A percentile compares a stretch with the other conserved stretches of the same genome.
These are phyloP conservation scores for Athelia sp. DNA, from an alignment of 1,284 basidiomycete genomes.

Conservation along the genomic window DNA sequence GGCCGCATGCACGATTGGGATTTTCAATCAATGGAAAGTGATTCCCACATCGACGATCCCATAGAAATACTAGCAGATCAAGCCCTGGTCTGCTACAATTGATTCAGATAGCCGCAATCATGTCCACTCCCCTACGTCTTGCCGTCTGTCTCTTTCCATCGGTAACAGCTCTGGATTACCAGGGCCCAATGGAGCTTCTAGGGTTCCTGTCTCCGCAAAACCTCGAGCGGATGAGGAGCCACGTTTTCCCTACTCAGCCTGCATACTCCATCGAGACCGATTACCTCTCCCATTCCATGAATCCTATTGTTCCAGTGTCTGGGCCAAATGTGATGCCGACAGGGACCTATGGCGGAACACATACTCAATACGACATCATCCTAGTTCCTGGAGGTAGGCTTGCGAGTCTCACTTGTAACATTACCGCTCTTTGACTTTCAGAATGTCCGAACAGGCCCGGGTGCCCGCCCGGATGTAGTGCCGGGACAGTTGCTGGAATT, in stretches of 20 bases:
- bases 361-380: slow-evolving; percentile 17
- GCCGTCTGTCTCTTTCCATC: slow-evolving; percentile 24
- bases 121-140: slow-evolving; percentile 13
- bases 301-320: slow-evolving; percentile 10
- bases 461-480: too few species aligned
- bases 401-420: too few species aligned
- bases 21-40: too few species aligned
- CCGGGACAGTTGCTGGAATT: too few species aligned
- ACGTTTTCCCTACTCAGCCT: slow-evolving; percentile 1
- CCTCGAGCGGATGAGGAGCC: not conserved
- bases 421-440: too few species aligned
- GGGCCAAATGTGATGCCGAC: slow-evolving; percentile 14
- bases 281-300: slow-evolving; percentile 15
- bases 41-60: too few species aligned
- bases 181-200: slow-evolving; percentile 26
- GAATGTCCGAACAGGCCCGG: too few species aligned
- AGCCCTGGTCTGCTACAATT: too few species aligned
- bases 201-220: slow-evolving; percentile 9
- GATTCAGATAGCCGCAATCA: too few species aligned
- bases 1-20: too few species aligned
- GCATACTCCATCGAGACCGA: slow-evolving; percentile 12
- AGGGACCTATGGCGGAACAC: slow-evolving; percentile 15
- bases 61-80: too few species aligned
- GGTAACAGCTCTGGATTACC: slow-evolving; percentile 23
- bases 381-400: slow-evolving; percentile 19